Evolutionary conservation across 768 basidiomycete genomes (phyloP).

Genomic region (Podaxis mareebaensis): DNA sequence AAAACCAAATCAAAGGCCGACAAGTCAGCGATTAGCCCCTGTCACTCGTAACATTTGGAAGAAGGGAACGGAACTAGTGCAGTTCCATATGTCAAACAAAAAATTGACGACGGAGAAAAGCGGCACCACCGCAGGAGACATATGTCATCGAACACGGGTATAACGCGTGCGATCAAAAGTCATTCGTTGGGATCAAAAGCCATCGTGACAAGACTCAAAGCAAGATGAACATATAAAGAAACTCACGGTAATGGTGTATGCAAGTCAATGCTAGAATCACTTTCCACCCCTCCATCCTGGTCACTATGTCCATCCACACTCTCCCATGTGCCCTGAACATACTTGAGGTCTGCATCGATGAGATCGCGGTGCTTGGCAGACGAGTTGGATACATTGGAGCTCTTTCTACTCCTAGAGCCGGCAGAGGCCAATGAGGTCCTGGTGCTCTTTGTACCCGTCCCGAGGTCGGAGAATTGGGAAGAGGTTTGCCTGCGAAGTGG

Average conservation of each 20-base stretch:
- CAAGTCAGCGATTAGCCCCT: not conserved
- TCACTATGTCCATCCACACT: constrained; percentile 18
- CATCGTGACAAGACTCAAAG: not conserved
- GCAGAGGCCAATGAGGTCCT: constrained; percentile 7
- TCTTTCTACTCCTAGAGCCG: constrained; percentile 18
- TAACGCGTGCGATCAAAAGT: not conserved
- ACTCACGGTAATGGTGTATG: constrained; percentile 72
- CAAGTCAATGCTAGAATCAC: constrained; percentile 64
- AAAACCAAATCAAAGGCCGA: not conserved
- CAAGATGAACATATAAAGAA: constrained; percentile 14
- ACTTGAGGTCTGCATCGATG: constrained; percentile 6
- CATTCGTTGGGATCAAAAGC: not conserved
- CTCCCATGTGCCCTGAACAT: constrained; percentile 12
- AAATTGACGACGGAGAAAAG: not conserved
- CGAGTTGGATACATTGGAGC: constrained; percentile 4
- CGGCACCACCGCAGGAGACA: not conserved
- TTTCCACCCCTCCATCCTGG: constrained; percentile 18
- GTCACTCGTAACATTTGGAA: not conserved
- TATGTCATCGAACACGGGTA: not conserved
- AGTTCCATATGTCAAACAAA: constrained; percentile 2
- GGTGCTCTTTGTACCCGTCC: not conserved
- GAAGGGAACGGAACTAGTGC: not conserved
- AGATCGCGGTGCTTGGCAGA: not conserved
- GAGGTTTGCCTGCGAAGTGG: constrained; percentile 15
- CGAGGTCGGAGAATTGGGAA: constrained; percentile 11